Conservation (phyloP, 495 filamentous ascomycete genomes). For the Parathielavia hyrcaniae region DNA sequence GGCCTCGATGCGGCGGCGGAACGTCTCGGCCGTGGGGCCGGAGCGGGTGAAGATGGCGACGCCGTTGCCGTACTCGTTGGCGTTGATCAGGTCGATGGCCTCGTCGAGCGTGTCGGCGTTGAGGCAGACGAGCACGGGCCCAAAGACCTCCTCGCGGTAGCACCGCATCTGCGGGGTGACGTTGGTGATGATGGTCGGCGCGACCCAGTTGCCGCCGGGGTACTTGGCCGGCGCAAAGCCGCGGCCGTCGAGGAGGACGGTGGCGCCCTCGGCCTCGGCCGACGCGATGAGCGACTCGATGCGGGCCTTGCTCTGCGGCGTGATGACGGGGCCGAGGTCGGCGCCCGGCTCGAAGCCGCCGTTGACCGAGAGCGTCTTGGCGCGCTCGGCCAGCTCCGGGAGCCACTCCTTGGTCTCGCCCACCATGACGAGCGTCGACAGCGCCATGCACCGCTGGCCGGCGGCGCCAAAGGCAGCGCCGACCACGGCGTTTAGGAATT, state of each 20-base stretch:
- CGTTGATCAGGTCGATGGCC: conserved; percentile 58
- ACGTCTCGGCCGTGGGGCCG: conserved; percentile 54
- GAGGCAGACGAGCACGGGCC: conserved; percentile 82
- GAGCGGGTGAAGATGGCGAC: conserved; percentile 59
- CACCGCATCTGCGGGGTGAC: conserved; percentile 89
- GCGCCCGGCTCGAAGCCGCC: conserved; percentile 92
- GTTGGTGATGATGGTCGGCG: conserved; percentile 89
- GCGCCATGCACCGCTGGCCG: conserved; percentile 95
- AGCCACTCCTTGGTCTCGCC: conserved; percentile 93
- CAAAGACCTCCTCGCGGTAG: conserved; percentile 97
- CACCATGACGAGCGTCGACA: conserved; percentile 89
- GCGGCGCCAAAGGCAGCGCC: conserved; percentile 96
- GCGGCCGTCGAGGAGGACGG: conserved; percentile 87
- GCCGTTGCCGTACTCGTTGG: conserved; percentile 62
- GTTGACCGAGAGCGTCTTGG: conserved; percentile 83
- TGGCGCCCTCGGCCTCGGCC: conserved; percentile 89
- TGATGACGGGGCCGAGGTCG: conserved; percentile 95
- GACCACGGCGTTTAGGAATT: conserved; percentile 86
- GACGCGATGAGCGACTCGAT: conserved; percentile 85
- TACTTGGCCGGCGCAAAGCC: conserved; percentile 86
- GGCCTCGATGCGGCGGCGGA: conserved; percentile 62
- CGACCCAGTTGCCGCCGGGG: conserved; percentile 94
- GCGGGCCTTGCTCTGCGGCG: conserved; percentile 80
- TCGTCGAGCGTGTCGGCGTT: conserved; percentile 81
- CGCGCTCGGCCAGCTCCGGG: conserved; percentile 81